These are phyloP conservation scores for Grigorovia humatica DNA, from an alignment of 805 yeast species.

Conservation along the genomic window DNA sequence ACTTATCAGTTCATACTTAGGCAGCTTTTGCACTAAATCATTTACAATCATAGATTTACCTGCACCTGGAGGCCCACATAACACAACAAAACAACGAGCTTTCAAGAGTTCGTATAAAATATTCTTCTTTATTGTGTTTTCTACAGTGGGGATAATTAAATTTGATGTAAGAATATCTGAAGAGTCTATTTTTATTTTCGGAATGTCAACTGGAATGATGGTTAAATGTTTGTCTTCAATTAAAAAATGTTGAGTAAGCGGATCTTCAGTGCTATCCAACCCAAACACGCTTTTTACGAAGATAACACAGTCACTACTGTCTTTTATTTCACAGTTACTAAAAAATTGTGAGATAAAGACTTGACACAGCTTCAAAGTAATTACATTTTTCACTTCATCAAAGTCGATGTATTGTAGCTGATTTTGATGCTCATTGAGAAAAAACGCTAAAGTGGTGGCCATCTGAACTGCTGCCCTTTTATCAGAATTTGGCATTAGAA, in stretches of 20 bases:
- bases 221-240: not conserved
- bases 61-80: conserved; percentile 96
- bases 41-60: conserved; percentile 91
- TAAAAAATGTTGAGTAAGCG: not conserved
- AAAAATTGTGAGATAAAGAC: not conserved
- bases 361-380: not conserved
- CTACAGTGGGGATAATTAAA: conserved; percentile 66
- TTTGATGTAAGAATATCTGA: conserved; percentile 52
- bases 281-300: not conserved
- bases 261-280: not conserved
- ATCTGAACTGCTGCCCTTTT: not conserved
- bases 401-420: not conserved
- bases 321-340: not conserved
- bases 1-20: conserved; percentile 49
- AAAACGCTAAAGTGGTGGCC: not conserved
- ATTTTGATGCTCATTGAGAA: too few species aligned
- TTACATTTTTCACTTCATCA: not conserved
- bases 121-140: conserved; percentile 58
- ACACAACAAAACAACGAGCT: conserved; percentile 48
- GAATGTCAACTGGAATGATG: conserved; percentile 6
- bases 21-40: conserved; percentile 50
- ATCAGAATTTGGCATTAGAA: not conserved
- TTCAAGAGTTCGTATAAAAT: conserved; percentile 47
- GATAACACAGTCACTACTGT: too few species aligned
- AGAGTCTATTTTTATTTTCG: conserved; percentile 39